Percentiles rank a stretch among this genome's conserved stretches.
Conservation (phyloP, 1,139 yeast species). For the Arxiozyma bovina region DNA sequence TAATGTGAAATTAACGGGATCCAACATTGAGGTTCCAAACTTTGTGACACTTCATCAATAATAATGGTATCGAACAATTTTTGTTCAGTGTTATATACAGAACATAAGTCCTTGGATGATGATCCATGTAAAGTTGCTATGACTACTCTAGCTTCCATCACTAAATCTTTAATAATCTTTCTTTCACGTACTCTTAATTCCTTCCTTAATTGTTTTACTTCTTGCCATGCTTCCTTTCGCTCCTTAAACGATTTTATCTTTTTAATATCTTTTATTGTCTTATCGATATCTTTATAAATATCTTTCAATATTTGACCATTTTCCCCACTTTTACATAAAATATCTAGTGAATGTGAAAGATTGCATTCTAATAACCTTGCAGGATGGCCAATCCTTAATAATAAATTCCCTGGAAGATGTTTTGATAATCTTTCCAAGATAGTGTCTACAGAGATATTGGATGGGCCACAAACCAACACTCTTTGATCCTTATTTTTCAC, state of each 20-base stretch:
- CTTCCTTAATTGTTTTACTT: constrained; percentile 57
- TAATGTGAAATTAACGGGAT: constrained; percentile 71
- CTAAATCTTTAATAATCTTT: constrained; percentile 50
- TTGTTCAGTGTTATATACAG: constrained; percentile 33
- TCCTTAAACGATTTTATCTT: constrained; percentile 61
- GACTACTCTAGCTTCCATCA: constrained; percentile 58
- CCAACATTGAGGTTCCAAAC: constrained; percentile 95
- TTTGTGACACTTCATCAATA: constrained; percentile 91
- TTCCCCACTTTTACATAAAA: constrained; percentile 55
- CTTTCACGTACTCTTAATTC: constrained; percentile 63
- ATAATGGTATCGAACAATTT: constrained; percentile 68
- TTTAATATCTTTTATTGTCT: constrained; percentile 47
- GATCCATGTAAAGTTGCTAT: constrained; percentile 84
- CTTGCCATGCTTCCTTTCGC: constrained; percentile 56
- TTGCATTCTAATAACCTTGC: constrained; percentile 65
- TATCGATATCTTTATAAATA: constrained; percentile 61
- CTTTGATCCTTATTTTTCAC: constrained; percentile 47
- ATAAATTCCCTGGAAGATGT: constrained; percentile 41
- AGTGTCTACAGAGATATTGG: constrained; percentile 91
- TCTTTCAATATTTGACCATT: constrained; percentile 58
- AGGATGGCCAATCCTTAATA: constrained; percentile 87
- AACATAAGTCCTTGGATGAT: constrained; percentile 57
- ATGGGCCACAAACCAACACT: constrained; percentile 87
- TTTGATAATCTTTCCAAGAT: constrained; percentile 68
- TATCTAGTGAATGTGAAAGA: constrained; percentile 67